These are phyloP conservation scores for Paramecium pentaurelia DNA, from an alignment of 73 alveolate genomes.

Conservation along the genomic window DNA sequence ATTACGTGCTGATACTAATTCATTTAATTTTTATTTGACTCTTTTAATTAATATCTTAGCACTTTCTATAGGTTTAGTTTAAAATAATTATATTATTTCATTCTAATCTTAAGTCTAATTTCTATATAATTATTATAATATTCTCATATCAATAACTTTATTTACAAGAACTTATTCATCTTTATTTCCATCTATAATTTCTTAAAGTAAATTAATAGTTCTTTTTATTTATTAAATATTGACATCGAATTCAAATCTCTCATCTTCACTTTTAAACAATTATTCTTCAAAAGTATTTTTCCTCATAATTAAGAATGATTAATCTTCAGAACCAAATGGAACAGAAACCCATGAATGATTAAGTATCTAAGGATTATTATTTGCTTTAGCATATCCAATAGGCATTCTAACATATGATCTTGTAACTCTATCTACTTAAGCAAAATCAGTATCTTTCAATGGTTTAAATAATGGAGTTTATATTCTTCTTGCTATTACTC, in stretches of 20 bases:
- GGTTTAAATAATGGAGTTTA: conserved; percentile 58
- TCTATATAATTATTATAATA: conserved; percentile 12
- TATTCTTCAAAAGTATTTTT: conserved; percentile 65
- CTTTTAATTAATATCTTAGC: conserved; percentile 52
- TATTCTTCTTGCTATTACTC: conserved; percentile 27
- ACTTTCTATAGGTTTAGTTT: conserved; percentile 48
- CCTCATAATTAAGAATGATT: conserved; percentile 62
- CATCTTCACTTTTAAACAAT: conserved; percentile 70
- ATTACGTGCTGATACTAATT: conserved; percentile 43
- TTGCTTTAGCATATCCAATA: conserved; percentile 41
- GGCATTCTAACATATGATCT: conserved; percentile 60
- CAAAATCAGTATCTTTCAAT: conserved; percentile 50
- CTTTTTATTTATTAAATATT: conserved; percentile 27
- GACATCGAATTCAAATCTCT: conserved; percentile 68
- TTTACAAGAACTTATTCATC: not conserved
- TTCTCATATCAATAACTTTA: conserved; percentile 52
- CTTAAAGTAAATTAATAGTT: conserved; percentile 47
- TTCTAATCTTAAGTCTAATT: conserved; percentile 46
- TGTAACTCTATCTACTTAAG: conserved; percentile 48
- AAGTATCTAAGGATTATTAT: not conserved
- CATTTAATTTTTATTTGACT: conserved; percentile 49
- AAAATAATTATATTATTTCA: conserved; percentile 55
- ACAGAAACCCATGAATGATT: conserved; percentile 52
- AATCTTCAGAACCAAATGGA: conserved; percentile 68
- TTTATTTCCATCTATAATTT: conserved; percentile 18